Evolutionary conservation across 495 filamentous ascomycete genomes (phyloP), one percentile per base, ranked within the genome.

Genomic region (Penicillium daleae): DNA sequence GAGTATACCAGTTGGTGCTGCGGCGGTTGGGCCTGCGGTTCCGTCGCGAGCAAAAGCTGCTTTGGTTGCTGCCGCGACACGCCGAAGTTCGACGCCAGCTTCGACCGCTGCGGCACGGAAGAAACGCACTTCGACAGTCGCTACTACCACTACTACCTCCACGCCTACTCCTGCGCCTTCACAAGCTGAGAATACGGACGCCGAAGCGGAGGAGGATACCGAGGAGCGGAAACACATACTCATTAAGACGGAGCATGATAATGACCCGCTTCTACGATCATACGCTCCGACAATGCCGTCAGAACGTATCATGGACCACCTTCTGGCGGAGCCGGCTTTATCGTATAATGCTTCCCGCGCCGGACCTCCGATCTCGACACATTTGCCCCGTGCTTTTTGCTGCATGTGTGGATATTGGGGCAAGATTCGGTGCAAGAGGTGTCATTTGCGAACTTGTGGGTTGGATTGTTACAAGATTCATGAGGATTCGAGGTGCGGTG

Each of bases 331-430:
- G 39, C 89, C 91, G 27, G 89, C 92, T 22, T 75, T 97, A 31
- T 87, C 84, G n/a, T 97, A 96, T 72, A 83, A 86, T 55, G 91
- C 90, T 31, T 88, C 93, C 27, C 81, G 90, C n/a, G 87, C 84
- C 0, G 79, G 76, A 12, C 85, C 86, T 59, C 78, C 85, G 2
- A 63, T 78, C 1, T 67, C 78, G 5, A 69, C 61, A 55, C 86
- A 85, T 54, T 86, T 91, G n/a, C 77, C 81, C 56, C 80, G 92
- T 55, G 70, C 73, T 27, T 97, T 97, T 70, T 97, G 93, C 77
- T 91, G 90, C 69, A 88, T 93, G 55, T 97, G 93, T 76, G 93
- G 93, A 32, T 96, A 95, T 74, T 97, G 93, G 93, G 93, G 93
- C 1, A 83, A 89, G 64, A 89, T 92, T 31, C 86, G 84, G 74